Base-by-base conservation (phyloP, 1,284 basidiomycete genomes). In the Erythrobasidium hasegawianum region DNA sequence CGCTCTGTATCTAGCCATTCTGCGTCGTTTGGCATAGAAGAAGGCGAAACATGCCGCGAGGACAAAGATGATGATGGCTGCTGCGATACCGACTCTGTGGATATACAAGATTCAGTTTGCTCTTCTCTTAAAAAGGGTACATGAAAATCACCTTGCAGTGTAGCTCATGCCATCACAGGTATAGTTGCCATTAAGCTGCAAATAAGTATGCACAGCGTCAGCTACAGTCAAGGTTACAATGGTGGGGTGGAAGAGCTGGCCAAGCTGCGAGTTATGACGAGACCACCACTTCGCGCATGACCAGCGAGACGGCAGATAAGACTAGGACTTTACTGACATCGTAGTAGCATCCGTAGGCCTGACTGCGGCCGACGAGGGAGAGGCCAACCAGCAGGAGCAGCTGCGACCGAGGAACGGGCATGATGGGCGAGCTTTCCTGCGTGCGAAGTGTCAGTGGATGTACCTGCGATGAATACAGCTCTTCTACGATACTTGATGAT, bases 81-180 rank as follows among this genome's bases (percentile, higher is more conserved):
- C 22, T n/a, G 43, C 43, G 43, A 47, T 47, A 24, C 43, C 43
- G 43, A 47, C 43, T 47, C 43, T 47, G 43, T 24, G n/a, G 40
- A 14, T 8, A 10, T 10, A 41, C 10, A 41, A 10, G 40, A 41
- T 5, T 47, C 43, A 24, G 22, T n/a, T 8, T 5, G 4, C 7
- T 16, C 14, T 18, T n/a, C 14, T 8, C 22, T 8, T n/a, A n/a
- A n/a, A n/a, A n/a, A n/a, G n/a, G n/a, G n/a, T n/a, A n/a, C n/a
- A n/a, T n/a, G n/a, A n/a, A n/a, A n/a, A 5, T 14, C 14, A 47
- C 43, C 43, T 47, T 47, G 43, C 14, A 5, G 7, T 14, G 43
- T 47, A 47, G 22, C 8, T 18, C 43, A 47, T 47, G 43, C 43
- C 43, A 47, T 47, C 43, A 14, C 43, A 47, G 43, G 8, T 14